A percentile compares a stretch with the other conserved stretches of the same genome.
phyloP scores from a whole-genome alignment of 306 rosid genomes.

The Cucumis sativus region DNA sequence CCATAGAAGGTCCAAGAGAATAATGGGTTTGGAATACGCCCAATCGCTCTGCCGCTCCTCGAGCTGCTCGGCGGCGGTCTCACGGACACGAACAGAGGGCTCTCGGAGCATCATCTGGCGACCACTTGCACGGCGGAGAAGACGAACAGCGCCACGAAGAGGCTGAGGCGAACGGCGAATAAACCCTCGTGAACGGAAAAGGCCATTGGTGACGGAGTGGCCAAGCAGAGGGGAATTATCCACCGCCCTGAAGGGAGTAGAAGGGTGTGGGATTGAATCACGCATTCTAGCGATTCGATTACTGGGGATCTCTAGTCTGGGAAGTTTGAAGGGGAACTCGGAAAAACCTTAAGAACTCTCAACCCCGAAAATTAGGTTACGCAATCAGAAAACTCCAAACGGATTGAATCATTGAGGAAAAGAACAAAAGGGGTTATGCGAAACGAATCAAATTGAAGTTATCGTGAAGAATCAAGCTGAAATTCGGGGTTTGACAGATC shows the following conservation, averaged over 20 bases:
- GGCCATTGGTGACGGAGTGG: slow-evolving; percentile 20
- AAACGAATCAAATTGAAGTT: neutral
- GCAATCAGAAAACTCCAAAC: neutral
- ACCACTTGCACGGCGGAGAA: slow-evolving; percentile 54
- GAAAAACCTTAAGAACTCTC: neutral
- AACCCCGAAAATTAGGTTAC: neutral
- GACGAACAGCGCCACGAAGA: slow-evolving; percentile 34
- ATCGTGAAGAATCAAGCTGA: neutral
- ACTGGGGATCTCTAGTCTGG: neutral
- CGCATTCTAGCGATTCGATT: slow-evolving; percentile 23
- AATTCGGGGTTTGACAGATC: neutral
- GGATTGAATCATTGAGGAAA: neutral
- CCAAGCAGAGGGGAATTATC: slow-evolving; percentile 51
- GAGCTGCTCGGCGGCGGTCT: slow-evolving; percentile 69
- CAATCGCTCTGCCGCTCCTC: slow-evolving; percentile 75
- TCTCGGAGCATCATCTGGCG: slow-evolving; percentile 70
- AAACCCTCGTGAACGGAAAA: slow-evolving; percentile 37
- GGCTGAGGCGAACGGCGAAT: slow-evolving; percentile 34
- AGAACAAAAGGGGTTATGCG: neutral
- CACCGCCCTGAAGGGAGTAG: slow-evolving; percentile 23
- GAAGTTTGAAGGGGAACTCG: neutral
- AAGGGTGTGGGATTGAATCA: slow-evolving; percentile 12
- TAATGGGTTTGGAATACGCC: slow-evolving; percentile 59
- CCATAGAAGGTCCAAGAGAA: slow-evolving; percentile 56
- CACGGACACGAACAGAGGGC: slow-evolving; percentile 60